Evolutionary conservation across 805 yeast genomes (phyloP), one percentile per base, ranked within the genome.

Genomic region (Suhomyces canberraensis): DNA sequence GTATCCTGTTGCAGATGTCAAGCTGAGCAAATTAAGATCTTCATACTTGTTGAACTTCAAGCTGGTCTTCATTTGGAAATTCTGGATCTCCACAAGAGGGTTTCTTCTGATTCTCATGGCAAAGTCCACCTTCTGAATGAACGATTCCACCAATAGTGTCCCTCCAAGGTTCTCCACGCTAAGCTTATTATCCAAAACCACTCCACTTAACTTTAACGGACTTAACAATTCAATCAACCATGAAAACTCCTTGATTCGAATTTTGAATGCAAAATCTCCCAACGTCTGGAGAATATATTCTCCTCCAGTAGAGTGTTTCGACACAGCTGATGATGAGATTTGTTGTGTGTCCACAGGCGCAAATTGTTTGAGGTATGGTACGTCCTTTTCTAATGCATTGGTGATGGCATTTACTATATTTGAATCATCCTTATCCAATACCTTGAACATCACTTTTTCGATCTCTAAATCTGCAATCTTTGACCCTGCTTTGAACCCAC

Each of bases 1-100:
- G 37, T 53, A 62, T 2, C 66, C 68, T n/a, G 60, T 35, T 9
- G 47, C 46, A 5, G 50, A 33, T 4, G 47, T 44, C 0, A 50
- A 35, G 3, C 41, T 30, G 2, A 58, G 34, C 16, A 54, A 31
- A 34, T 37, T 33, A 9, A 40, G 16, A 2, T 47, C 50, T 1
- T 37, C 42, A 1, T 33, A 13, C 2, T 41, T 31, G 5, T 37
- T 34, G 16, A 51, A 30, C 21, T 43, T 46, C 9, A 59, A 17
- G 4, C 35, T 39, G 5, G 54, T 39, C 7, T 38, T 37, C 31
- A 58, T 36, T 11, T 58, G 56, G 3, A 66, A 58, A 31, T 52
- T 53, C 35, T 60, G 61, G 1, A 56, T 21, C 19, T 61, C 53
- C 6, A 56, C 9, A 0, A 64, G 20, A 1, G 48, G 39, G 2